Base-by-base conservation (phyloP, 2,329 filamentous ascomycete species). In the Emmonsiellopsis sp. region DNA sequence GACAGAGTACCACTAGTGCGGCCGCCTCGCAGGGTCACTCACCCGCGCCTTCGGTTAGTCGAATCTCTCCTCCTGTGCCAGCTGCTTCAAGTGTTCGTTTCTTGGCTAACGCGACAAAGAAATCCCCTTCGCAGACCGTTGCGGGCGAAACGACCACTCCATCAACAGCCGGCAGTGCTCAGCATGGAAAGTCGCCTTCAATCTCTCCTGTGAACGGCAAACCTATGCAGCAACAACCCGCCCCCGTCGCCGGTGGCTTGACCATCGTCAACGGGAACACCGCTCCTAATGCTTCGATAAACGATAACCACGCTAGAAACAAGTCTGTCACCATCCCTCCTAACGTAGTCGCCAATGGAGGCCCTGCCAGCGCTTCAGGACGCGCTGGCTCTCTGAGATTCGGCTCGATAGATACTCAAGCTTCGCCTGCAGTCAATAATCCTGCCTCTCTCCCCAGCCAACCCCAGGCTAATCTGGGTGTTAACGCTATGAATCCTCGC, bases 241-340 rank as follows among this genome's bases (percentile, higher is more conserved):
- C 16, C 57, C 46, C 58, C 63, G 61, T 51, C 43, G 71, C 75
- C 62, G 76, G 77, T 68, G 75, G 76, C 60, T 79, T 84, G 57
- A 77, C 78, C 65, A 79, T 79, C 65, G 72, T 82, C 63, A 93
- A 94, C 81, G 88, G 88, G 64, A 58, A 58, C 58, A 62, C 59
- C 47, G 31, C 42, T 85, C 71, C 79, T 79, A 71, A 84, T 84
- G 58, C 59, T 59, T 57, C 60, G 53, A 83, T 72, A 64, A 74
- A 67, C 59, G 70, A 70, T 55, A 65, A 70, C 49, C 91, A 97
- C 76, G 80, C 78, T 67, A 83, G 89, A 68, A 95, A 95, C 75
- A 84, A 84, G 59, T 95, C 92, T 15, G 86, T 95, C 65, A 95
- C 91, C 65, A 95, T 96, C 77, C 90, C 83, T 70, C 85, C 89